Evolutionary conservation across 805 yeast species (phyloP).

Genomic region (Teunomyces atbi): DNA sequence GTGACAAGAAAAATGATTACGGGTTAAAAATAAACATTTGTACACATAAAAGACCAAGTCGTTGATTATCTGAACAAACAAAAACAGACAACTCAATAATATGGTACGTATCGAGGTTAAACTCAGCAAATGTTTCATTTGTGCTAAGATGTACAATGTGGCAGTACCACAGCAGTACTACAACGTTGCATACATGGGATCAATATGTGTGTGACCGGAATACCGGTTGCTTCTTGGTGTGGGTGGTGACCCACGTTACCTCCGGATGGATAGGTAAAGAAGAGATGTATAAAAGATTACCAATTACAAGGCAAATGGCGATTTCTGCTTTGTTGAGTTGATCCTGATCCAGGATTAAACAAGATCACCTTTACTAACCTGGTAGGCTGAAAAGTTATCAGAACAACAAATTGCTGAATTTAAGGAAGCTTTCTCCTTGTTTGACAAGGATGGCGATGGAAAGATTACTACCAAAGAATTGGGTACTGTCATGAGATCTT

Average conservation of each 20-base stretch:
- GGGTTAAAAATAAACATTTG: slow-evolving; percentile 2
- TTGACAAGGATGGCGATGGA: slow-evolving; percentile 96
- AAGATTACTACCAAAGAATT: slow-evolving; percentile 93
- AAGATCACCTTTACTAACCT: not conserved
- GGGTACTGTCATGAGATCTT: slow-evolving; percentile 98
- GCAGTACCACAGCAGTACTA: no score
- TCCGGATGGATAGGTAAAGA: no score
- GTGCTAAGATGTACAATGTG: no score
- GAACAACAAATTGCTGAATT: slow-evolving; percentile 96
- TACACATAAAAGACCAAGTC: not conserved
- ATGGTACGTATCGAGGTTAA: not conserved
- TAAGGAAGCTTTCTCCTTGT: slow-evolving; percentile 95
- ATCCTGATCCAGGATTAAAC: not conserved
- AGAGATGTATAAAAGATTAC: no score
- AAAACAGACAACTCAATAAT: not conserved
- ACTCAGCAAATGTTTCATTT: no score
- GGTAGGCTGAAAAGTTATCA: slow-evolving; percentile 80
- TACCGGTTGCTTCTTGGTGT: no score
- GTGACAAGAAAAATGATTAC: slow-evolving; percentile 1
- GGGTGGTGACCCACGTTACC: no score
- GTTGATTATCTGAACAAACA: not conserved
- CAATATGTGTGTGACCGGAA: no score
- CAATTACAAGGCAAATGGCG: not conserved
- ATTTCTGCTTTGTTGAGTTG: not conserved
- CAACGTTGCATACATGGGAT: no score